Evolutionary conservation across 441 rosid species (phyloP).

Genomic region (Gossypium schwendimanii): DNA sequence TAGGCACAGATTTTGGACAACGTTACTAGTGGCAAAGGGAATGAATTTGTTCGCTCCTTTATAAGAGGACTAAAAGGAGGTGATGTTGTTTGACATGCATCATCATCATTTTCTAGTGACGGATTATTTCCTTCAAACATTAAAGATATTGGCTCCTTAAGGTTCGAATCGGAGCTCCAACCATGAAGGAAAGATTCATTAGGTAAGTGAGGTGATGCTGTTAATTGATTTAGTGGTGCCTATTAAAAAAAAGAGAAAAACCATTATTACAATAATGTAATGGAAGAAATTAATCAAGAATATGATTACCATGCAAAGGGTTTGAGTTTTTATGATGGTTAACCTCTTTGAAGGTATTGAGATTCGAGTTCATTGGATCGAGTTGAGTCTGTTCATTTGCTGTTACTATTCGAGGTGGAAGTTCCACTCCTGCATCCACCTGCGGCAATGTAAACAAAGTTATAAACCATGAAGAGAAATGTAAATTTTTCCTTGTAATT

Average conservation of each 20-base stretch:
- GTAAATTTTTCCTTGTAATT: no score
- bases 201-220: not conserved
- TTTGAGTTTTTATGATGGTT: not conserved
- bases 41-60: not conserved
- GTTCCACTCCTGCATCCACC: not conserved
- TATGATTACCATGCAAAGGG: not conserved
- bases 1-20: not conserved
- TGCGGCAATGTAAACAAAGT: no score
- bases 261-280: not conserved
- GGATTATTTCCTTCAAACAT: not conserved
- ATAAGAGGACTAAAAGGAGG: not conserved
- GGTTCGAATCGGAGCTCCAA: not conserved
- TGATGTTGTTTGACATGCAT: no score
- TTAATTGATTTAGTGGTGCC: constrained; percentile 1
- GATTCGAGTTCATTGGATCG: not conserved
- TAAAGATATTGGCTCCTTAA: not conserved
- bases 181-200: constrained; percentile 1
- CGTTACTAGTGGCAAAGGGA: constrained; percentile 1
- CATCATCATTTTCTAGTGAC: no score
- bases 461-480: no score
- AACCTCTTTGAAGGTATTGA: not conserved
- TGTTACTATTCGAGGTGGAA: not conserved
- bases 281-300: not conserved
- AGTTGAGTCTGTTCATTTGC: not conserved
- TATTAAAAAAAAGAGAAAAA: not conserved